Percentiles rank a stretch among this genome's conserved stretches.
Evolutionary conservation across 768 basidiomycete genomes (phyloP).

Genomic region (Tulasnella sp.): DNA sequence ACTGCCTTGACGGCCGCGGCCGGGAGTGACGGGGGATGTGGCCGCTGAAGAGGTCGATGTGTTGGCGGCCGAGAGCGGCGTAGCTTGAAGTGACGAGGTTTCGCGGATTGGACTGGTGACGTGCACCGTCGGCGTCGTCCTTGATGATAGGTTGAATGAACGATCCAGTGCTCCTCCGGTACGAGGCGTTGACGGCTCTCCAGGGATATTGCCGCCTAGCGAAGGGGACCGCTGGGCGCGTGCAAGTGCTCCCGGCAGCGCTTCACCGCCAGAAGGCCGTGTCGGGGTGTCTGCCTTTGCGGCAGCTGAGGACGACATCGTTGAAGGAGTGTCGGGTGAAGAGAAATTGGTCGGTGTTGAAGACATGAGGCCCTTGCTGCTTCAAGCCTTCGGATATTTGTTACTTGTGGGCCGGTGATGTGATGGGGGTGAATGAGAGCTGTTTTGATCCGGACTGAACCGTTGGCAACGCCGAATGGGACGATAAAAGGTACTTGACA

Average conservation of each 20-base stretch:
- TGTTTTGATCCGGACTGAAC: constrained; percentile 12
- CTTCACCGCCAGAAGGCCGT: background rate
- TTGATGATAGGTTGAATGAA: background rate
- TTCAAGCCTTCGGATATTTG: constrained; percentile 5
- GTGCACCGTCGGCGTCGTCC: background rate
- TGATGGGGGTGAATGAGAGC: constrained; percentile 6
- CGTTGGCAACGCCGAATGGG: background rate
- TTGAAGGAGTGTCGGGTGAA: background rate
- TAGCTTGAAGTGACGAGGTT: constrained; percentile 2
- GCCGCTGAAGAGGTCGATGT: background rate
- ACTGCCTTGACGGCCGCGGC: background rate
- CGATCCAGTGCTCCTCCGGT: background rate
- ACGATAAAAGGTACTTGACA: background rate
- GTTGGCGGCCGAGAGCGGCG: background rate
- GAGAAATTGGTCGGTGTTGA: background rate
- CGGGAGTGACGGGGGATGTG: background rate
- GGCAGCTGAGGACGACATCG: constrained; percentile 2
- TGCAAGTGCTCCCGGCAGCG: background rate
- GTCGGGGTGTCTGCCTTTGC: constrained; percentile 2
- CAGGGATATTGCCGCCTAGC: background rate
- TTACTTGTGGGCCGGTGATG: background rate
- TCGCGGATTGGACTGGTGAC: background rate
- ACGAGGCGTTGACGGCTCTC: constrained; percentile 1
- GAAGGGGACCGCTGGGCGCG: background rate
- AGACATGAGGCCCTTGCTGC: background rate